phyloP scores from a whole-genome alignment of 1,139 yeast species.

The Pichiaceae sp. region DNA sequence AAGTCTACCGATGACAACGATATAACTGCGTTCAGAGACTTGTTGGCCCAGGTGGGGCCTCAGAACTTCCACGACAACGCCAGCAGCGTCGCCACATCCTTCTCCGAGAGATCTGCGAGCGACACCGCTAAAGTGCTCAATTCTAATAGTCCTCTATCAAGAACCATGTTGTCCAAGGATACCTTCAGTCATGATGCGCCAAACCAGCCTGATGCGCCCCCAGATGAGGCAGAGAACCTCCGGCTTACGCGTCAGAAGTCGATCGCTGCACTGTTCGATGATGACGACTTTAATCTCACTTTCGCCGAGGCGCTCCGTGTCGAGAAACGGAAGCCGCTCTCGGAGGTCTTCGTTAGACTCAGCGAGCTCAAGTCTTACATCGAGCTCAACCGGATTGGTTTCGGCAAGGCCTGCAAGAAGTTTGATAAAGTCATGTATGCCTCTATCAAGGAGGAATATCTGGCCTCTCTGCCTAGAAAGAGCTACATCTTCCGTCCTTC shows the following conservation, averaged over 20 bases:
- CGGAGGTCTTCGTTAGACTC: conserved; percentile 60
- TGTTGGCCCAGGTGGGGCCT: conserved; percentile 4
- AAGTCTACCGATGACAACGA: conserved; percentile 11
- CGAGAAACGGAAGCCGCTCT: conserved; percentile 60
- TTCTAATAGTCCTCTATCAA: conserved; percentile 3
- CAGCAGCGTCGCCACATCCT: background rate
- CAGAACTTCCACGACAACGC: background rate
- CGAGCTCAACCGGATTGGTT: conserved; percentile 81
- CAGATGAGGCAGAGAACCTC: conserved; percentile 15
- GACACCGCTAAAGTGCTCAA: conserved; percentile 1
- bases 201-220: conserved; percentile 1
- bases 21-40: conserved; percentile 10
- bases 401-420: conserved; percentile 81
- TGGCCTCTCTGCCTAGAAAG: conserved; percentile 25
- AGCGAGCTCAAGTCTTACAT: conserved; percentile 79
- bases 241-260: conserved; percentile 24
- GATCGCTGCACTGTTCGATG: conserved; percentile 32
- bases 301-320: conserved; percentile 46
- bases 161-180: conserved; percentile 13
- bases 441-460: conserved; percentile 44
- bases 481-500: conserved; percentile 38
- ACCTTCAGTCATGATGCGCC: conserved; percentile 10
- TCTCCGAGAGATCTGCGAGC: conserved; percentile 4
- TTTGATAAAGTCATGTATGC: conserved; percentile 77
- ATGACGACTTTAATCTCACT: conserved; percentile 37